Conservation (phyloP, 2,329 filamentous ascomycete genomes). For the Purpureocillium lavendulum region DNA sequence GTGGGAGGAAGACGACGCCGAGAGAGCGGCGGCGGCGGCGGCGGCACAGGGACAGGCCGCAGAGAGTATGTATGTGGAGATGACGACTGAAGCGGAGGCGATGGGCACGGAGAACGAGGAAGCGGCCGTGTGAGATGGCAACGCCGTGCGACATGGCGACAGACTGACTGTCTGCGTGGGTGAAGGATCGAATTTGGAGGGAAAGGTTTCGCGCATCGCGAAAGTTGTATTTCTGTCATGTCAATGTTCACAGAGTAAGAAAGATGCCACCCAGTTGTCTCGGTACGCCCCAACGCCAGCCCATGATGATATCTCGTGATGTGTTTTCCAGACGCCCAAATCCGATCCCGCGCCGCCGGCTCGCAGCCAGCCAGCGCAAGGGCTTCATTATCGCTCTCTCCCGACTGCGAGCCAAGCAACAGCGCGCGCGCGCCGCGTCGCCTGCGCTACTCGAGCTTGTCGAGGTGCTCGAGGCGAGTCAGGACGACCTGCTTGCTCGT, state of each 20-base stretch:
- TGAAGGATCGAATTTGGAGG: too few species aligned
- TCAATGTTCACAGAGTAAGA: not conserved
- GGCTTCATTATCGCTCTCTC: too few species aligned
- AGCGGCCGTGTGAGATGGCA: not conserved
- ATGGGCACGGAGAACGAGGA: not conserved
- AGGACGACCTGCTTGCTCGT: slow-evolving; percentile 97
- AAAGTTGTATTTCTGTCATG: too few species aligned
- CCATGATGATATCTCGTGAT: too few species aligned
- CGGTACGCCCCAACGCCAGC: too few species aligned
- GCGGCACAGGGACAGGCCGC: not conserved
- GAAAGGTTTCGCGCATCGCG: too few species aligned
- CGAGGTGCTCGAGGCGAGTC: slow-evolving; percentile 86
- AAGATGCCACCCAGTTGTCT: too few species aligned
- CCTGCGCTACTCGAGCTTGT: slow-evolving; percentile 81
- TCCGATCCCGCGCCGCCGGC: too few species aligned
- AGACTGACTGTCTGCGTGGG: not conserved
- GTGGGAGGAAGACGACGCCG: slow-evolving; percentile 11
- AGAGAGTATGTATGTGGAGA: slow-evolving; percentile 1
- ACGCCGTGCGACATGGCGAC: not conserved
- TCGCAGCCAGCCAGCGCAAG: too few species aligned
- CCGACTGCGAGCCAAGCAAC: too few species aligned
- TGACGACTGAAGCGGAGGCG: not conserved
- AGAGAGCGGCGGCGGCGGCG: not conserved
- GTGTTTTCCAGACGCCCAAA: too few species aligned
- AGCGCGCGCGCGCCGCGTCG: too few species aligned